Evolutionary conservation across 192 early-diverging fungal species (phyloP).

Genomic region (Fimicolochytrium jonesii): DNA sequence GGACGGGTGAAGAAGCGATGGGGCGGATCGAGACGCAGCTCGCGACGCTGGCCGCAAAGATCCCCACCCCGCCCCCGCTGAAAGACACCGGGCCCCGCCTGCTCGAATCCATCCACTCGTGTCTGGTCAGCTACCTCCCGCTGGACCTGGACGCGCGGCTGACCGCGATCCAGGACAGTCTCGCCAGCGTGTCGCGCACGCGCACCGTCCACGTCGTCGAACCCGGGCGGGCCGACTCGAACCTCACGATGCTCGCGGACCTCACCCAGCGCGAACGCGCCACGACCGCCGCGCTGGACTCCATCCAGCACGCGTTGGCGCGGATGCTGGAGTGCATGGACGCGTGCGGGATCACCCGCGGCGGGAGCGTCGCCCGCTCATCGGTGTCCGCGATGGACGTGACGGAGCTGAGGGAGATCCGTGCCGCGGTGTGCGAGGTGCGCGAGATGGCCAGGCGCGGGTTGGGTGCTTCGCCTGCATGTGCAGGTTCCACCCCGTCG

Average conservation of each 20-base stretch:
- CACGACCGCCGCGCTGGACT: constrained; percentile 9
- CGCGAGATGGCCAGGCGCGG: background rate
- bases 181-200: background rate
- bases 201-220: background rate
- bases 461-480: background rate
- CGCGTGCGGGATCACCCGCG: background rate
- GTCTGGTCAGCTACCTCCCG: constrained; percentile 20
- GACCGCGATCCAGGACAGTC: constrained; percentile 4
- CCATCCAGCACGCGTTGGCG: constrained; percentile 16
- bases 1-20: background rate
- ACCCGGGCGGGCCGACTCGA: background rate
- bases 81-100: background rate
- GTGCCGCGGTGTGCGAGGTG: constrained; percentile 4
- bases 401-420: constrained; percentile 7
- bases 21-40: too few relatives aligned
- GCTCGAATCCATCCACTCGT: constrained; percentile 28
- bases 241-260: background rate
- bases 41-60: too few relatives aligned
- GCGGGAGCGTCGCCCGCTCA: background rate
- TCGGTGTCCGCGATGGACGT: constrained; percentile 12
- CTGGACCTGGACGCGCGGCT: constrained; percentile 19
- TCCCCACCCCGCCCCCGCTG: background rate
- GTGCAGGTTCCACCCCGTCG: background rate
- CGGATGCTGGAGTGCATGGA: constrained; percentile 13
- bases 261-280: constrained; percentile 2